These are phyloP conservation scores for Blepharisma undulans DNA, from an alignment of 169 alveolate species.

Conservation along the genomic window DNA sequence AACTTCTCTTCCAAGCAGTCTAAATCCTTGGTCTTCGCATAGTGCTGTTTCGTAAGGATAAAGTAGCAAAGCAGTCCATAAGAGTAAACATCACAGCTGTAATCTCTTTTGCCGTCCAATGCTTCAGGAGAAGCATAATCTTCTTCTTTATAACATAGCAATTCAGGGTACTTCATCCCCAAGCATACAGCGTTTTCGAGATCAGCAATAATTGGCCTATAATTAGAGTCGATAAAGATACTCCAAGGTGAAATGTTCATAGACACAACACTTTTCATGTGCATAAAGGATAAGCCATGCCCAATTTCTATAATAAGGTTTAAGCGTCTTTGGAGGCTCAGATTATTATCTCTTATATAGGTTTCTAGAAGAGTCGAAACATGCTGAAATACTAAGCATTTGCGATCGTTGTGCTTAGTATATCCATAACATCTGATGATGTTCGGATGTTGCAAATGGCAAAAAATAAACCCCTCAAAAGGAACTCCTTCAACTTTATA, in stretches of 20 bases:
- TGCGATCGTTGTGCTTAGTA: neutral
- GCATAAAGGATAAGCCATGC: neutral
- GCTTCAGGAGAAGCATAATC: neutral
- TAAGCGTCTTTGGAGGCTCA: neutral
- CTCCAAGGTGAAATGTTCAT: slow-evolving; percentile 1
- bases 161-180: neutral
- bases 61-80: neutral
- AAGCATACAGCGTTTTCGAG: neutral
- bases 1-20: neutral
- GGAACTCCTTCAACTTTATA: neutral
- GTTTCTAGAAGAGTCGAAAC: neutral
- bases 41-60: neutral
- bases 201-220: neutral
- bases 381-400: neutral
- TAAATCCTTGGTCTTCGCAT: neutral
- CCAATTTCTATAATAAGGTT: neutral
- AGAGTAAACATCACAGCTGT: neutral
- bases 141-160: neutral
- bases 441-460: neutral
- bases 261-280: neutral
- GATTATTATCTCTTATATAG: neutral
- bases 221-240: neutral
- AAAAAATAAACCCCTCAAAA: neutral
- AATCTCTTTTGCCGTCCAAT: neutral
- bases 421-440: neutral